Evolutionary conservation across 2,329 filamentous ascomycete species (phyloP).

Genomic region (Cladosporium austrohemisphaericum): DNA sequence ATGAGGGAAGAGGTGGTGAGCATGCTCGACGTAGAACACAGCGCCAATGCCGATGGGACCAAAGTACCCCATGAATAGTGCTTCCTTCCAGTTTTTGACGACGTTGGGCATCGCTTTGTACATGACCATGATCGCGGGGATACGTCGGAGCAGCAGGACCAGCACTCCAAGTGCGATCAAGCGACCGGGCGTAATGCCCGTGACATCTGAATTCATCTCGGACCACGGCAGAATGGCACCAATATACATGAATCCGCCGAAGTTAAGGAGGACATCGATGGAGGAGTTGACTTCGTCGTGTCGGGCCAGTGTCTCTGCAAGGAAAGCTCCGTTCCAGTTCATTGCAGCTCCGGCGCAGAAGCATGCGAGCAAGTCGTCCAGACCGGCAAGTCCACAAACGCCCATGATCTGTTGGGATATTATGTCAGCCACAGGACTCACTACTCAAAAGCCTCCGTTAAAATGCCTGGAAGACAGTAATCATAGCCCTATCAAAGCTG

Average conservation of each 20-base stretch:
- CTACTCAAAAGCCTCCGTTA: no score
- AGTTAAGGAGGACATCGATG: constrained; percentile 85
- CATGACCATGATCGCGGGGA: constrained; percentile 69
- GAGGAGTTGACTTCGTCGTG: constrained; percentile 83
- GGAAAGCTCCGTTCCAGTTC: constrained; percentile 88
- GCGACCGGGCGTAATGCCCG: constrained; percentile 60
- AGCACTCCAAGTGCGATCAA: constrained; percentile 67
- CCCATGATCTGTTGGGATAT: no score
- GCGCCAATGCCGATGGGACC: constrained; percentile 85
- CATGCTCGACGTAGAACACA: constrained; percentile 82
- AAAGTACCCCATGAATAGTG: constrained; percentile 82
- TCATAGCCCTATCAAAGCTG: no score
- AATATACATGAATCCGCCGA: constrained; percentile 82
- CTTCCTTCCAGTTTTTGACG: constrained; percentile 65
- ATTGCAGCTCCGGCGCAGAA: constrained; percentile 86
- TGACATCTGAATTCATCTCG: constrained; percentile 64
- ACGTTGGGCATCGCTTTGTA: constrained; percentile 58
- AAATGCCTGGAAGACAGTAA: no score
- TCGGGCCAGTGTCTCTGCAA: constrained; percentile 66
- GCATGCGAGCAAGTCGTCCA: constrained; percentile 80
- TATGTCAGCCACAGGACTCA: no score
- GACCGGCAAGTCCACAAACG: constrained; percentile 78
- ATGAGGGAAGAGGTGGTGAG: constrained; percentile 62
- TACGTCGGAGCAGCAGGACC: constrained; percentile 68
- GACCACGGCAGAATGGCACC: constrained; percentile 77